These are phyloP conservation scores for Epichloe scottii DNA, from an alignment of 2,329 filamentous ascomycete genomes.

Conservation along the genomic window DNA sequence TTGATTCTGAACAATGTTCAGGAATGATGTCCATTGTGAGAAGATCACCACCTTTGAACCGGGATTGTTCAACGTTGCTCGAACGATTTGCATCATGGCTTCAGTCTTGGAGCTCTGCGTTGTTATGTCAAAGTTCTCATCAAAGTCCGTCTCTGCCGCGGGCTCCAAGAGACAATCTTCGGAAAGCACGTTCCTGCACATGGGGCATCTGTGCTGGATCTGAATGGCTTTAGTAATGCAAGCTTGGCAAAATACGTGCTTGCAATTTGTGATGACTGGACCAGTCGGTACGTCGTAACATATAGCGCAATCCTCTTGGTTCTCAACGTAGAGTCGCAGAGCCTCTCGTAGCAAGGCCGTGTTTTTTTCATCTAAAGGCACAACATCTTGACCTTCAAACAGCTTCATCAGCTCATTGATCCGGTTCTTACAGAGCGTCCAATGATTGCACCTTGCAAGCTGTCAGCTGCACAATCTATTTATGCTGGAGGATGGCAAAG, in stretches of 20 bases:
- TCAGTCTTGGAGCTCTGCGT: slow-evolving; percentile 73
- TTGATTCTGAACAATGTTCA: slow-evolving; percentile 58
- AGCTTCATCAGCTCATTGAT: slow-evolving; percentile 60
- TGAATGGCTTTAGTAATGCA: slow-evolving; percentile 69
- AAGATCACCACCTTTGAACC: slow-evolving; percentile 61
- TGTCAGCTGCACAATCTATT: background rate
- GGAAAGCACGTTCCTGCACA: slow-evolving; percentile 62
- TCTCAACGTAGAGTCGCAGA: slow-evolving; percentile 64
- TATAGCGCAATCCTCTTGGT: slow-evolving; percentile 70
- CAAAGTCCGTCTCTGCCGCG: slow-evolving; percentile 37
- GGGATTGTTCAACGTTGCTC: slow-evolving; percentile 51
- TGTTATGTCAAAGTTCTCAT: slow-evolving; percentile 44
- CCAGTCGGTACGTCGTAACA: slow-evolving; percentile 61
- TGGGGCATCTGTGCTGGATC: slow-evolving; percentile 67
- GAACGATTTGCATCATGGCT: slow-evolving; percentile 61
- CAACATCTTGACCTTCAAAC: slow-evolving; percentile 53
- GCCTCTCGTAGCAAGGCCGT: slow-evolving; percentile 59
- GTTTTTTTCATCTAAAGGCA: slow-evolving; percentile 62
- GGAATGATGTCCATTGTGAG: slow-evolving; percentile 65
- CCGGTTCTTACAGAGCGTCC: slow-evolving; percentile 66
- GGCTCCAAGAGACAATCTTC: slow-evolving; percentile 52
- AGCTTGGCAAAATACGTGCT: slow-evolving; percentile 61
- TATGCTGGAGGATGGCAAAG: background rate
- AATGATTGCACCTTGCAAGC: slow-evolving; percentile 61
- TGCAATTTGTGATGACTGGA: slow-evolving; percentile 76